Percentiles rank a stretch among this genome's conserved stretches.
phyloP scores from a whole-genome alignment of 139 green algal genomes.

The Chlamydomonas sp. region DNA sequence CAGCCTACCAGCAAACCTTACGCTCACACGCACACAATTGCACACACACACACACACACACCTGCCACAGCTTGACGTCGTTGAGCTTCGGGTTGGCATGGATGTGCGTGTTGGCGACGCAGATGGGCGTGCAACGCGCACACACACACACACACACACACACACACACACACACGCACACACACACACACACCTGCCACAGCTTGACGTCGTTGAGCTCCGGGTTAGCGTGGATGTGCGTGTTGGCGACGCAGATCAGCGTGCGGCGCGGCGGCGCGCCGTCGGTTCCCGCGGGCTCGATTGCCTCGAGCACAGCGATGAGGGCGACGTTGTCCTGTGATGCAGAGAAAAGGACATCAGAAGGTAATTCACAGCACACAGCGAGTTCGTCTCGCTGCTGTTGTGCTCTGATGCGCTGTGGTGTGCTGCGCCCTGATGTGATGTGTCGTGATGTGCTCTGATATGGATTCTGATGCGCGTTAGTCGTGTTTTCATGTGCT shows the following conservation, averaged over 20 bases:
- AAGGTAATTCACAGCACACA: too few species aligned
- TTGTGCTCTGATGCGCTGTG: too few species aligned
- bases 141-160: not conserved
- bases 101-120: not conserved
- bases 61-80: too few species aligned
- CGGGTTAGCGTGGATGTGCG: slow-evolving; percentile 97
- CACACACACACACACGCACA: not conserved
- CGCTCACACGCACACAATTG: not conserved
- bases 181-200: slow-evolving; percentile 64
- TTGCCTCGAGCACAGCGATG: slow-evolving; percentile 90
- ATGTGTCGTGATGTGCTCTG: too few species aligned
- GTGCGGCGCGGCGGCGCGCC: slow-evolving; percentile 43
- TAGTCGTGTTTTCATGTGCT: too few species aligned
- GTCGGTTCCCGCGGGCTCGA: slow-evolving; percentile 45
- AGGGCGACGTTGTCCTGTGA: slow-evolving; percentile 91
- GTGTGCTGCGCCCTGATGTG: too few species aligned
- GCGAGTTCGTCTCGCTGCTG: too few species aligned
- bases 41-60: not conserved
- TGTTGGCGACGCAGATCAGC: slow-evolving; percentile 96
- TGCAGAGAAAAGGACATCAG: too few species aligned
- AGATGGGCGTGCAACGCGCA: too few species aligned
- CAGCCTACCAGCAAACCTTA: too few species aligned
- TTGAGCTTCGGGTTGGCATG: not conserved
- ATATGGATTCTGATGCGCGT: too few species aligned
- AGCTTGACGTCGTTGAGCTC: slow-evolving; percentile 97